Evolutionary conservation across 2,329 filamentous ascomycete species (phyloP), one percentile per base, ranked within the genome.

Genomic region (Aspergillus oerlinghausenensis): DNA sequence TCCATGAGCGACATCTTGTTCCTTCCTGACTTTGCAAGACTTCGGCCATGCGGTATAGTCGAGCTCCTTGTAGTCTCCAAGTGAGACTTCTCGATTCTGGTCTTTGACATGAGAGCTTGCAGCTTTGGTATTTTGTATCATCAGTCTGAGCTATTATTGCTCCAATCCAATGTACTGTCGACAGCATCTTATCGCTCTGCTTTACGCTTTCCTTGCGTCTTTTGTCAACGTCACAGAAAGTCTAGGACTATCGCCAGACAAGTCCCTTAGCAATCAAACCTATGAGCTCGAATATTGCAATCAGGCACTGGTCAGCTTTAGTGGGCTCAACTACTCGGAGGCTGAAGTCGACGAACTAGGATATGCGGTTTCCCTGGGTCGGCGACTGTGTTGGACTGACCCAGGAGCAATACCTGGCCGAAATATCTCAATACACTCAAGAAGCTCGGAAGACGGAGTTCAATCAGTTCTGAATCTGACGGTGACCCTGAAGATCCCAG

Each of bases 101-200:
- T 5, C 23, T 17, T 21, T 23, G 43, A 23, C 14, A 47, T 47
- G 11, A 14, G 4, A 26, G 11, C 5, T 11, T 23, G 43, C 43
- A 26, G 43, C 11, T 23, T 11, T 47, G 32, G 5, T 47, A 25
- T 10, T 7, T 23, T 47, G 43, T 26, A 47, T 47, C 10, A 17
- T 23, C 19, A 47, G 11, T 51, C 50, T 21, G 19, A 26, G 28
- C 28, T 9, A 26, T 25, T 21, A 25, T 32, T 40, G 7, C 23
- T 19, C 14, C 29, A 14, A 38, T 29, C 47, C 23, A 48, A 54
- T 56, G 55, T 32, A 56, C 51, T 49, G 21, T 28, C 54, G 52
- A 49, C 40, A 49, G 49, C 42, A 26, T 28, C 25, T 55, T 48
- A 19, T 56, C 45, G 48, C 48, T 26, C 6, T 43, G 14, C 42